A percentile compares a stretch with the other conserved stretches of the same genome.
These are phyloP conservation scores for Orobanche coerulescens DNA, from an alignment of 257 asterid genomes.

Conservation along the genomic window DNA sequence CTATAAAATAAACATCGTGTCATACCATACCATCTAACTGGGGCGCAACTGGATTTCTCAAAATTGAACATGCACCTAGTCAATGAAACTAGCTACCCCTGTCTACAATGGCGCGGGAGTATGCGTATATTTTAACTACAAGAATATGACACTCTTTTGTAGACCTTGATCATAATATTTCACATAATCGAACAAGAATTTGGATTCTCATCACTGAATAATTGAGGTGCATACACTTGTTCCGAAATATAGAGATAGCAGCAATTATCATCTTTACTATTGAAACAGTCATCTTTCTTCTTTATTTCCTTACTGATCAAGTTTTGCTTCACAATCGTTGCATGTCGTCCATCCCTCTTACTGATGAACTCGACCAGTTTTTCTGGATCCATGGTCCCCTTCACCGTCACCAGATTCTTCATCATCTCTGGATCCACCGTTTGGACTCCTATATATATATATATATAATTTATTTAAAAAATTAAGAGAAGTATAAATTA, in stretches of 20 bases:
- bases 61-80: no score
- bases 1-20: no score
- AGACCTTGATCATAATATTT: background rate
- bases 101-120: no score
- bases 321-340: constrained; percentile 36
- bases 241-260: constrained; percentile 22
- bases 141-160: no score
- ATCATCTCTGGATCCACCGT: constrained; percentile 45
- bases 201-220: constrained; percentile 78
- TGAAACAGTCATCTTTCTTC: background rate
- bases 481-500: no score
- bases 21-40: no score
- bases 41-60: no score
- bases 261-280: background rate
- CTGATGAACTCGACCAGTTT: constrained; percentile 42
- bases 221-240: constrained; percentile 43
- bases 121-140: no score
- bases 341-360: constrained; percentile 47
- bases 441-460: constrained; percentile 41
- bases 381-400: constrained; percentile 54
- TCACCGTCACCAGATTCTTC: constrained; percentile 52
- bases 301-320: background rate
- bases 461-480: no score
- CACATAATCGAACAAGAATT: constrained; percentile 53
- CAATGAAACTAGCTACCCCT: no score